Evolutionary conservation across 352 stramenopile genomes (phyloP).

Genomic region (Pythium sp.): DNA sequence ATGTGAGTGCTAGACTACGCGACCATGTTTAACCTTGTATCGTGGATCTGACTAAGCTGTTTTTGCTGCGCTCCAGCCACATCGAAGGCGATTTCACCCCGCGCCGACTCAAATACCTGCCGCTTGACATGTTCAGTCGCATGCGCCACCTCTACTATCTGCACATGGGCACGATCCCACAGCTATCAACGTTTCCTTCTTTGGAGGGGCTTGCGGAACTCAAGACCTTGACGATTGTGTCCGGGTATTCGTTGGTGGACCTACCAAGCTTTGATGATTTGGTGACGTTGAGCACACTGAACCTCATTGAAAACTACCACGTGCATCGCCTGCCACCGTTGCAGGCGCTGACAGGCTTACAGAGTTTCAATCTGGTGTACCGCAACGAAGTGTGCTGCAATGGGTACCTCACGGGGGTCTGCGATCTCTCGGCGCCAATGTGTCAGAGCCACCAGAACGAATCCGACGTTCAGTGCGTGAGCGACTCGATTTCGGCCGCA

Average conservation of each 20-base stretch:
- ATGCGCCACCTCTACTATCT: slow-evolving; percentile 17
- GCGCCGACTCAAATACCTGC: slow-evolving; percentile 16
- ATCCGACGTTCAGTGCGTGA: background rate
- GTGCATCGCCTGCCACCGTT: slow-evolving; percentile 11
- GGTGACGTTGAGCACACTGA: slow-evolving; percentile 10
- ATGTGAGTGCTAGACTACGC: slow-evolving; percentile 6
- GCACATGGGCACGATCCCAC: slow-evolving; percentile 16
- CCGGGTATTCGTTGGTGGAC: background rate
- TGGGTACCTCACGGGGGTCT: slow-evolving; percentile 16
- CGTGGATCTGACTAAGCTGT: no score
- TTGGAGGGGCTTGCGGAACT: slow-evolving; percentile 6
- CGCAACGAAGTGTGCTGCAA: slow-evolving; percentile 24
- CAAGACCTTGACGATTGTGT: slow-evolving; percentile 9
- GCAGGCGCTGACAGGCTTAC: background rate
- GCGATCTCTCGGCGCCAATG: slow-evolving; percentile 8
- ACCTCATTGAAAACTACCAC: slow-evolving; percentile 16
- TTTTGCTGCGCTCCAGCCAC: slow-evolving; percentile 2
- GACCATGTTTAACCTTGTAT: background rate
- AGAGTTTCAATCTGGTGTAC: slow-evolving; percentile 17
- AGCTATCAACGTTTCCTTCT: slow-evolving; percentile 13
- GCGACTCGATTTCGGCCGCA: slow-evolving; percentile 4
- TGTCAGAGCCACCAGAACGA: slow-evolving; percentile 8
- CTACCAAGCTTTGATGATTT: slow-evolving; percentile 19
- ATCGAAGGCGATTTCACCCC: slow-evolving; percentile 20
- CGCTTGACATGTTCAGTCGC: slow-evolving; percentile 12